Evolutionary conservation across 129 eudicot genomes (phyloP).

Genomic region (Ambrosia trifida): DNA sequence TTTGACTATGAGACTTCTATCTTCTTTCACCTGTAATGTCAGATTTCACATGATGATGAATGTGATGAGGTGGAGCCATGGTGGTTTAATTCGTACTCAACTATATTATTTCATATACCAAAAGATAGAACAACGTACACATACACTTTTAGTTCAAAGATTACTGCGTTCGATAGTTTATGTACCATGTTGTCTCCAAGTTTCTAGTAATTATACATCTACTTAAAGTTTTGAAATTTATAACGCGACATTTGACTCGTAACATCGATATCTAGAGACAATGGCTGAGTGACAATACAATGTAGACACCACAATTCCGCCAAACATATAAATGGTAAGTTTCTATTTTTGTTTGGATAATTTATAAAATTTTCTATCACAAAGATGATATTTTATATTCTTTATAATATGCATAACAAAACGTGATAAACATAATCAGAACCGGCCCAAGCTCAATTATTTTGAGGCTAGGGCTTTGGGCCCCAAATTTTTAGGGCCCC

Average conservation of each 20-base stretch:
- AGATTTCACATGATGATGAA: constrained; percentile 11
- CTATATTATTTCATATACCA: neutral
- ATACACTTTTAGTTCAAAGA: neutral
- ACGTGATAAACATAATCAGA: no score
- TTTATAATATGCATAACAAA: neutral
- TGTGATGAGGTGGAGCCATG: constrained; percentile 4
- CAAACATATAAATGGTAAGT: neutral
- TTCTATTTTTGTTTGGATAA: neutral
- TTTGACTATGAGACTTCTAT: neutral
- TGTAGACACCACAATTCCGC: neutral
- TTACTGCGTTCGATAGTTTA: neutral
- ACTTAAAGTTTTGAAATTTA: neutral
- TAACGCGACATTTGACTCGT: no score
- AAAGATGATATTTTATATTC: neutral
- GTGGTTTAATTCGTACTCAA: constrained; percentile 5
- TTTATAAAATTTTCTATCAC: neutral
- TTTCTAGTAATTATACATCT: neutral
- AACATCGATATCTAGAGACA: neutral
- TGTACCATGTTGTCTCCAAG: neutral
- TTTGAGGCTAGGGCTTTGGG: no score
- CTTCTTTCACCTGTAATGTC: constrained; percentile 12
- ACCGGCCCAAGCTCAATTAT: no score
- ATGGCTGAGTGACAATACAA: neutral
- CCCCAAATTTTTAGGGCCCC: no score
- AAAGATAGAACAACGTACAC: neutral